A percentile compares a stretch with the other conserved stretches of the same genome.
phyloP scores from a whole-genome alignment of 441 rosid genomes.

The Pelargonium exstipulatum region DNA sequence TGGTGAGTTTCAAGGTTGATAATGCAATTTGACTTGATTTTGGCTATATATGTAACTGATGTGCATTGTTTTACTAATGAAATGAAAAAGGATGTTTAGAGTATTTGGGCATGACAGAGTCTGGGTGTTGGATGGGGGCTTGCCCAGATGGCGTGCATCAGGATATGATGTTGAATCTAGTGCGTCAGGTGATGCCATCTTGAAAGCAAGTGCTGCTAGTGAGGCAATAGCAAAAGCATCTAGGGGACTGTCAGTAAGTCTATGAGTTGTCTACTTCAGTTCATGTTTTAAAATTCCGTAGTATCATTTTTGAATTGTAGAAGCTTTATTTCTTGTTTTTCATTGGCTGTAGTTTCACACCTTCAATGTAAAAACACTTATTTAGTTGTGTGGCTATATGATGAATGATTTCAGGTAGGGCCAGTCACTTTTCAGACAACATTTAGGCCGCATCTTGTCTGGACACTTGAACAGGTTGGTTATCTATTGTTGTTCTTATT shows the following conservation, averaged over 20 bases:
- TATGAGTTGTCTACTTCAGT: neutral
- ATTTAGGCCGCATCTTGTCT: constrained; percentile 15
- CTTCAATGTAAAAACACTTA: neutral
- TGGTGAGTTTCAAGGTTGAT: constrained; percentile 19
- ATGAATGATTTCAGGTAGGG: constrained; percentile 11
- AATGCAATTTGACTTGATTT: neutral
- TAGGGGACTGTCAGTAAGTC: constrained; percentile 23
- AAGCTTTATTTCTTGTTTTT: neutral
- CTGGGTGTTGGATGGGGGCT: constrained; percentile 25
- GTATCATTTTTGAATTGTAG: neutral
- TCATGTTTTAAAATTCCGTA: neutral
- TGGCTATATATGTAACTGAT: neutral
- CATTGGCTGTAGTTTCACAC: neutral
- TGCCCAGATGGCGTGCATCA: constrained; percentile 27
- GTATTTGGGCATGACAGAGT: constrained; percentile 12
- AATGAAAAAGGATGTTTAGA: constrained; percentile 24
- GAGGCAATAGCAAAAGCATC: constrained; percentile 27
- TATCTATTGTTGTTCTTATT: too few species aligned
- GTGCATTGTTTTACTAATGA: neutral
- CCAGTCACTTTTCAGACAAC: constrained; percentile 25
- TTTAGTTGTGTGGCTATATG: neutral
- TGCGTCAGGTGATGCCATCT: constrained; percentile 27
- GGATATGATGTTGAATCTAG: constrained; percentile 30
- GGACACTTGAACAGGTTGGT: constrained; percentile 21
- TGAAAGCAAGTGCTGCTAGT: constrained; percentile 31